A percentile compares a stretch with the other conserved stretches of the same genome.
Evolutionary conservation across 1,284 basidiomycete species (phyloP).

Genomic region (Ganoderma boninense): DNA sequence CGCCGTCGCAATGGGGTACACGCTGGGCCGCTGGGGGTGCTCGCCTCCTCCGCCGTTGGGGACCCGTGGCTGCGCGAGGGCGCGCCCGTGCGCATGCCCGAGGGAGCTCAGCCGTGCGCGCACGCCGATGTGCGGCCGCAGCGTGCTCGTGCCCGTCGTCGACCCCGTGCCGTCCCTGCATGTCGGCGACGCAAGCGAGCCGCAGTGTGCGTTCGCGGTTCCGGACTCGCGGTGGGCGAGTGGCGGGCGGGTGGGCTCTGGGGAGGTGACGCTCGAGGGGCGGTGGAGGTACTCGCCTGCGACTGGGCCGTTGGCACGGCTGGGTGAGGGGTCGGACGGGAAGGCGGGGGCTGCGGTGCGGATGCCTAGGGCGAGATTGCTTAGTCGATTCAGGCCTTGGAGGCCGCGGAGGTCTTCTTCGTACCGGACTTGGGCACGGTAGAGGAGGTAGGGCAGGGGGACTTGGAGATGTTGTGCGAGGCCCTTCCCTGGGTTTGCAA

Average conservation of each 20-base stretch:
- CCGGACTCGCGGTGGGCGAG: conserved; percentile 22
- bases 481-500: conserved; percentile 87
- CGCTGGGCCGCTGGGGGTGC: conserved; percentile 34
- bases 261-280: background rate
- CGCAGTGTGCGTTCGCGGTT: conserved; percentile 7
- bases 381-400: conserved; percentile 47
- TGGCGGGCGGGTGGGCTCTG: conserved; percentile 26
- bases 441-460: conserved; percentile 82
- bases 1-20: conserved; percentile 41
- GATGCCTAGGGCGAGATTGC: conserved; percentile 41
- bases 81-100: conserved; percentile 41
- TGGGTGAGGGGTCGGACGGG: conserved; percentile 39
- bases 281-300: conserved; percentile 32
- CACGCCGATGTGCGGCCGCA: conserved; percentile 57
- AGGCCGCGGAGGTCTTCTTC: conserved; percentile 82
- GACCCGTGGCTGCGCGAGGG: conserved; percentile 19
- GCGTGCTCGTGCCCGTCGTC: conserved; percentile 30
- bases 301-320: conserved; percentile 13
- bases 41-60: conserved; percentile 12
- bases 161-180: conserved; percentile 10
- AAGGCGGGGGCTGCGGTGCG: conserved; percentile 36
- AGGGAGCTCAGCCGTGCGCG: conserved; percentile 76
- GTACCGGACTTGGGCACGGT: conserved; percentile 79
- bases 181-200: conserved; percentile 21
- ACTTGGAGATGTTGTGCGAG: conserved; percentile 80